Evolutionary conservation across 2,329 filamentous ascomycete species (phyloP).

Genomic region (Aschersonia sp.): DNA sequence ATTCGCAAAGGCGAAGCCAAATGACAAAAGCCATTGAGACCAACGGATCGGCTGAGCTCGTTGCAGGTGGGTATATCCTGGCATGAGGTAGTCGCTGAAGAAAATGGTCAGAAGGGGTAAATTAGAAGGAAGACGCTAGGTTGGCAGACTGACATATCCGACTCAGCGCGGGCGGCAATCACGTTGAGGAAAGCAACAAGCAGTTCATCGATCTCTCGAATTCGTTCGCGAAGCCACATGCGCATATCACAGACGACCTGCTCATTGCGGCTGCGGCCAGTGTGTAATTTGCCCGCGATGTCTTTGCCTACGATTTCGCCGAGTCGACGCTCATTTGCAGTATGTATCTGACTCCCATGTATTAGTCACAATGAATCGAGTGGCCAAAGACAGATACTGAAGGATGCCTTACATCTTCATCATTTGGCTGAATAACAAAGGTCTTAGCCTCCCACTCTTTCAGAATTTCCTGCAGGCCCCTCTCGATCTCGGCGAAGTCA

Average conservation of each 20-base stretch:
- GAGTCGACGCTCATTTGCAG: constrained; percentile 56
- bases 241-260: constrained; percentile 86
- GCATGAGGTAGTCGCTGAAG: constrained; percentile 54
- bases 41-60: constrained; percentile 68
- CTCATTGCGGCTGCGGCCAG: constrained; percentile 76
- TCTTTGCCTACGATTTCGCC: constrained; percentile 80
- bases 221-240: constrained; percentile 68
- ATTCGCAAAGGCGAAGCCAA: constrained; percentile 54
- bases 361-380: neutral
- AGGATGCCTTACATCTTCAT: constrained; percentile 25
- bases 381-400: neutral
- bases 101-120: constrained; percentile 7
- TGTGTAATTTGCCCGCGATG: constrained; percentile 79
- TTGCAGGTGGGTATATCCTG: constrained; percentile 79
- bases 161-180: constrained; percentile 53
- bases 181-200: constrained; percentile 58
- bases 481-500: constrained; percentile 63
- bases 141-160: constrained; percentile 36
- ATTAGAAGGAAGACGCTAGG: neutral
- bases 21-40: constrained; percentile 69
- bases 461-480: constrained; percentile 46
- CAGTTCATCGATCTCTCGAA: constrained; percentile 54
- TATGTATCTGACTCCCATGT: constrained; percentile 30
- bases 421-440: constrained; percentile 36
- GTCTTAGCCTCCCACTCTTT: constrained; percentile 36